A percentile compares a stretch with the other conserved stretches of the same genome.
Conservation (phyloP, 2,329 filamentous ascomycete genomes). For the Nothophoma quercina region DNA sequence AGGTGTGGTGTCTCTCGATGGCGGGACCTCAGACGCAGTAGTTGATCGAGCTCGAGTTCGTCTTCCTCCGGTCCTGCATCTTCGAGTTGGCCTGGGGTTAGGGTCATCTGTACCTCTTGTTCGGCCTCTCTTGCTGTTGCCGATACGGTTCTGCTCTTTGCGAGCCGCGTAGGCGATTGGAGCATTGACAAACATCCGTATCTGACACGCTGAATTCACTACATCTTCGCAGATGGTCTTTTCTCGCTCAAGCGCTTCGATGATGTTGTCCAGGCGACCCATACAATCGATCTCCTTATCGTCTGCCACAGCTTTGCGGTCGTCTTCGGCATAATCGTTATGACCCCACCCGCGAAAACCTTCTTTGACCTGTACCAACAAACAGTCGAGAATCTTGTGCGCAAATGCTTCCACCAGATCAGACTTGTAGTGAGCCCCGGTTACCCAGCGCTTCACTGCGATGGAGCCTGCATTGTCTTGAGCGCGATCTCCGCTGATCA, state of each 20-base stretch:
- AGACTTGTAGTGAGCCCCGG: slow-evolving; percentile 37
- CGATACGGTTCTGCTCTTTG: slow-evolving; percentile 44
- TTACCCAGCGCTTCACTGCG: slow-evolving; percentile 46
- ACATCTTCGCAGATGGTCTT: slow-evolving; percentile 50
- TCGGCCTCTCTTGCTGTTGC: slow-evolving; percentile 45
- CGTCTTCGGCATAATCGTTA: slow-evolving; percentile 46
- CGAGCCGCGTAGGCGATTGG: slow-evolving; percentile 44
- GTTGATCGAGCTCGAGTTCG: slow-evolving; percentile 16
- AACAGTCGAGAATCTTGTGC: slow-evolving; percentile 45
- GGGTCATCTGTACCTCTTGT: slow-evolving; percentile 21
- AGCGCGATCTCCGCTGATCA: slow-evolving; percentile 39
- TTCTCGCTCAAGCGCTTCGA: slow-evolving; percentile 41
- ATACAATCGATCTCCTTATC: slow-evolving; percentile 42
- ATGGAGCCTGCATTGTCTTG: slow-evolving; percentile 42
- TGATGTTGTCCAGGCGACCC: slow-evolving; percentile 39
- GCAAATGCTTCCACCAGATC: slow-evolving; percentile 43
- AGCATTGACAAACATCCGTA: slow-evolving; percentile 49
- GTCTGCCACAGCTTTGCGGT: slow-evolving; percentile 45
- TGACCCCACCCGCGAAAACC: slow-evolving; percentile 47
- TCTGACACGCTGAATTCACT: slow-evolving; percentile 45
- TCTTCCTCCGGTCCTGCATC: slow-evolving; percentile 12
- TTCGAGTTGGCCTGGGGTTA: slow-evolving; percentile 16
- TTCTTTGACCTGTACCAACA: slow-evolving; percentile 38
- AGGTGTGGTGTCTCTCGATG: slow-evolving; percentile 18
- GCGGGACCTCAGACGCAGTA: slow-evolving; percentile 5